These are phyloP conservation scores for Penicillium bialowiezense DNA, from an alignment of 495 filamentous ascomycete genomes.

Conservation along the genomic window DNA sequence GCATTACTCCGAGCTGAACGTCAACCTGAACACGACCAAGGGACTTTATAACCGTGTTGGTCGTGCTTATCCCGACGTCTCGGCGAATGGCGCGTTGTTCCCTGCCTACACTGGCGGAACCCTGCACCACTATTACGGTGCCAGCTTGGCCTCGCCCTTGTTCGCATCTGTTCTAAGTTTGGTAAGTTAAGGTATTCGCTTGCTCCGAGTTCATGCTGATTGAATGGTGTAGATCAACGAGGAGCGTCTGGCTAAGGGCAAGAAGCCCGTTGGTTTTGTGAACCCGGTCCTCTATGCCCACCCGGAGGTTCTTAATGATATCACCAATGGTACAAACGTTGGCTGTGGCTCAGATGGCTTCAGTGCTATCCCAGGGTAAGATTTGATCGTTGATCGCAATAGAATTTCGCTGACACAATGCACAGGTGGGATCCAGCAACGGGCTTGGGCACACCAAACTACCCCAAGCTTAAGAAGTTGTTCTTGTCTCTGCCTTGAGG, in stretches of 20 bases:
- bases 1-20: conserved; percentile 31
- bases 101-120: conserved; percentile 39
- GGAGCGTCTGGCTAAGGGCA: conserved; percentile 43
- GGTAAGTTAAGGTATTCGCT: conserved; percentile 9
- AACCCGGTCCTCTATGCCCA: conserved; percentile 51
- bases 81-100: conserved; percentile 58
- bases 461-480: conserved; percentile 43
- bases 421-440: conserved; percentile 52
- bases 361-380: conserved; percentile 40
- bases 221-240: conserved; percentile 38
- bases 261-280: conserved; percentile 49
- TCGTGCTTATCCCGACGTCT: conserved; percentile 63
- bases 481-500: conserved; percentile 33
- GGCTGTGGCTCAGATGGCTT: conserved; percentile 53
- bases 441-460: conserved; percentile 54
- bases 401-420: neutral
- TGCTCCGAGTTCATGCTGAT: neutral
- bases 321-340: conserved; percentile 43
- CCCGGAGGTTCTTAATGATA: conserved; percentile 46
- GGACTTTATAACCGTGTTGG: conserved; percentile 58
- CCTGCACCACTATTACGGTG: conserved; percentile 46
- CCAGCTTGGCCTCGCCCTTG: conserved; percentile 54
- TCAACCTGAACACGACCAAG: conserved; percentile 37
- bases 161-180: conserved; percentile 53
- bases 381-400: neutral